Evolutionary conservation across 352 stramenopile genomes (phyloP).

Genomic region (Thalassiosira mediterranea): DNA sequence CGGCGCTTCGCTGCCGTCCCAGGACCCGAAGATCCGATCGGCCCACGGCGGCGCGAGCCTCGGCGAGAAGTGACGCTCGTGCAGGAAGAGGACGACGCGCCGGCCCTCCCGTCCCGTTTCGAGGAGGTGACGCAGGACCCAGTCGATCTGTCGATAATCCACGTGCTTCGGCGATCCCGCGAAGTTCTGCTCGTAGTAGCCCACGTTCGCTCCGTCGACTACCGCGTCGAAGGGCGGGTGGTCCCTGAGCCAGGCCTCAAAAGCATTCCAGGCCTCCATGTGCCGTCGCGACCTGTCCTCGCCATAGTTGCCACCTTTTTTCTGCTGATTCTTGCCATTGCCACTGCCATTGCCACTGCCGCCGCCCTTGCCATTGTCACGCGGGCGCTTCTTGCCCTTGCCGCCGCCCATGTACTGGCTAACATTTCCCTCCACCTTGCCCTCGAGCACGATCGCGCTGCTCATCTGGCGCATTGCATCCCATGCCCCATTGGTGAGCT

Average conservation of each 20-base stretch:
- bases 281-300: constrained; percentile 36
- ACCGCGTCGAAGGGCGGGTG: constrained; percentile 81
- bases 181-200: constrained; percentile 97
- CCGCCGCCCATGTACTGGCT: constrained; percentile 69
- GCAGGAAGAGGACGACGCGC: constrained; percentile 90
- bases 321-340: constrained; percentile 11
- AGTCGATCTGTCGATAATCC: constrained; percentile 95
- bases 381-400: constrained; percentile 68
- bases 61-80: constrained; percentile 92
- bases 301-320: constrained; percentile 12
- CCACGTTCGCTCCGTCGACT: constrained; percentile 97
- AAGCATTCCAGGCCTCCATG: constrained; percentile 65
- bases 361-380: neutral
- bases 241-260: constrained; percentile 61
- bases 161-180: constrained; percentile 88
- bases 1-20: constrained; percentile 72
- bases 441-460: constrained; percentile 68
- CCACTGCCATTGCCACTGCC: constrained; percentile 1
- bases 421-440: constrained; percentile 59
- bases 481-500: constrained; percentile 60
- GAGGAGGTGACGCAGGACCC: constrained; percentile 91
- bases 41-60: constrained; percentile 87
- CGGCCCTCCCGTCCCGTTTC: constrained; percentile 16
- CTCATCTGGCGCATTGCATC: constrained; percentile 76
- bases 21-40: constrained; percentile 84